Evolutionary conservation across 2,329 filamentous ascomycete genomes (phyloP).

Genomic region (Pyrenophora teres): DNA sequence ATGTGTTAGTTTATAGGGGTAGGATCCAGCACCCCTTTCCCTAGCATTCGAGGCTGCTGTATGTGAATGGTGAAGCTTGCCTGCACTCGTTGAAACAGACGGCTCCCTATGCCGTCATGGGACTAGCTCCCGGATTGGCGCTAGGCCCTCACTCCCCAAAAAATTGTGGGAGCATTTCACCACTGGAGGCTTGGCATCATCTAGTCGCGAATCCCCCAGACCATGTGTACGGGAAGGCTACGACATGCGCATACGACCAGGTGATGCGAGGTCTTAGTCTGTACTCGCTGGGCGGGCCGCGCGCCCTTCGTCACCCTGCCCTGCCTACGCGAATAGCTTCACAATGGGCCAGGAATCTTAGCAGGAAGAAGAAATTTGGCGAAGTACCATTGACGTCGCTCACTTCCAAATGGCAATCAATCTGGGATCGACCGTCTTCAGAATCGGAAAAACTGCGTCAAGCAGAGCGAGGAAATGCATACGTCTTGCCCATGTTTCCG

Average conservation of each 20-base stretch:
- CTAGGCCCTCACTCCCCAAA: conserved; percentile 15
- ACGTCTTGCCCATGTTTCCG: conserved; percentile 89
- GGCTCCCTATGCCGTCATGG: conserved; percentile 24
- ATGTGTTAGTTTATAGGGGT: conserved; percentile 11
- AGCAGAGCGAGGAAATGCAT: conserved; percentile 53
- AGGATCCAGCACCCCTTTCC: conserved; percentile 19
- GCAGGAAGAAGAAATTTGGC: conserved; percentile 10
- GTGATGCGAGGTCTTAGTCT: conserved; percentile 39
- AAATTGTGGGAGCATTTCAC: conserved; percentile 14
- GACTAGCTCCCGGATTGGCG: conserved; percentile 26
- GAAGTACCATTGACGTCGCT: conserved; percentile 18
- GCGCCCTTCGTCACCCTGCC: conserved; percentile 19
- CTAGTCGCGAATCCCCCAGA: conserved; percentile 1
- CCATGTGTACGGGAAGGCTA: background rate
- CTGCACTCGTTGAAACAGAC: conserved; percentile 22
- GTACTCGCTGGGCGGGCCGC: conserved; percentile 31
- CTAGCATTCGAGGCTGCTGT: conserved; percentile 11
- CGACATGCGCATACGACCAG: conserved; percentile 25
- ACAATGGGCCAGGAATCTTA: conserved; percentile 11
- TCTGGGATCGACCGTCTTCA: conserved; percentile 48
- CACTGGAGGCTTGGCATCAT: conserved; percentile 11
- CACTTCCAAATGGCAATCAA: conserved; percentile 58
- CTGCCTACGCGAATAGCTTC: conserved; percentile 12
- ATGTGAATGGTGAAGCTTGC: conserved; percentile 23
- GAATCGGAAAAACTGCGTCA: conserved; percentile 16